A percentile compares a stretch with the other conserved stretches of the same genome.
phyloP scores from a whole-genome alignment of 2,329 filamentous ascomycete genomes.

The Penicillium fuscoglaucum region DNA sequence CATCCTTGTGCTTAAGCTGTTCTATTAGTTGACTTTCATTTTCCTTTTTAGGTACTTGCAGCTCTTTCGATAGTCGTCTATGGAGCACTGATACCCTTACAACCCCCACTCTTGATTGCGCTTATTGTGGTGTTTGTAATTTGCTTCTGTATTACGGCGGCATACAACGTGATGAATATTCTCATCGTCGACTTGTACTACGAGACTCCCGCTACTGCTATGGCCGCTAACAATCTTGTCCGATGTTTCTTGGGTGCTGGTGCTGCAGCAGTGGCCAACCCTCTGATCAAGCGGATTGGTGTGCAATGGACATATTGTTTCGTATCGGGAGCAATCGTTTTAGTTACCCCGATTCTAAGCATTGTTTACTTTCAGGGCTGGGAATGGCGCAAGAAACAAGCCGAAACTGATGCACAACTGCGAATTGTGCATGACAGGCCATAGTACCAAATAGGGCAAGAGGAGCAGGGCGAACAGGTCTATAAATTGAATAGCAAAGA shows the following conservation, averaged over 20 bases:
- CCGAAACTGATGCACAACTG: neutral
- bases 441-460: neutral
- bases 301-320: slow-evolving; percentile 20
- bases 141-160: slow-evolving; percentile 41
- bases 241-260: slow-evolving; percentile 36
- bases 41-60: slow-evolving; percentile 15
- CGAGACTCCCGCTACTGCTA: slow-evolving; percentile 32
- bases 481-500: neutral
- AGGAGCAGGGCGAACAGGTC: too few species aligned
- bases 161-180: slow-evolving; percentile 47
- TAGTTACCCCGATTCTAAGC: slow-evolving; percentile 17
- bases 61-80: slow-evolving; percentile 13
- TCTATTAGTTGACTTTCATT: neutral
- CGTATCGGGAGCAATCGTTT: slow-evolving; percentile 14
- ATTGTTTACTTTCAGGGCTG: slow-evolving; percentile 22
- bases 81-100: slow-evolving; percentile 7
- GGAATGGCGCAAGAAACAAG: slow-evolving; percentile 20
- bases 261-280: slow-evolving; percentile 28
- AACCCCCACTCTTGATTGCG: slow-evolving; percentile 26
- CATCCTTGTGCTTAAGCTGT: neutral
- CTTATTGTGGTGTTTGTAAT: slow-evolving; percentile 36
- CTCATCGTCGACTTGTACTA: slow-evolving; percentile 48
- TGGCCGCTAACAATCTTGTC: slow-evolving; percentile 38
- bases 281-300: slow-evolving; percentile 21
- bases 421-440: neutral